Base-by-base conservation (phyloP, 352 stramenopile genomes). In the Pythium rishiriense region DNA sequence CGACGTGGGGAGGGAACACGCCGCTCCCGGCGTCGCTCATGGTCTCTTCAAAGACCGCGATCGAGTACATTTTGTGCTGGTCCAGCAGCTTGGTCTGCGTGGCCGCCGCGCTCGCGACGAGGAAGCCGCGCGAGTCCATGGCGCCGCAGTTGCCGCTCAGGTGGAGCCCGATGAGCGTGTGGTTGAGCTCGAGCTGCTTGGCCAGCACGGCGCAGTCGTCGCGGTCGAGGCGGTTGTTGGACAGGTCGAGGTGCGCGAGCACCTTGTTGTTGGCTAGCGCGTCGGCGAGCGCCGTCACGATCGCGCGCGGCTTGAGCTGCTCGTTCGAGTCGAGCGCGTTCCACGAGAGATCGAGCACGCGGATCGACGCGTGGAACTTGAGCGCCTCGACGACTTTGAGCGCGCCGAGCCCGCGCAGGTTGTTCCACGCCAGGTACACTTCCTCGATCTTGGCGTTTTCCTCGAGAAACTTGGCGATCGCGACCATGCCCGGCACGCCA, bases 261-360 rank as follows among this genome's bases (percentile, higher is more conserved):
- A 91, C 72, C 25, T 93, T 93, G 70, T 93, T 93, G 69, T 90
- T 90, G 19, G 84, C 74, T 8, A 93, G 67, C 22, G 84, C 73
- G 39, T 90, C 78, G 0, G 74, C 78, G 9, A 93, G 68, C 8
- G 81, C 81, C 26, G 73, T 70, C 3, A 90, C 70, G 24, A 91
- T 73, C 1, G 79, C 68, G 33, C 78, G 71, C 19, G 74, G 72
- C 42, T 69, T 70, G 25, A 86, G 46, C 12, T 76, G 57, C 22
- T 81, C 68, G 57, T 75, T 81, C 33, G 83, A 90, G 53, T 80
- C 74, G 21, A 93, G 72, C 0, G 81, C 66, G 66, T 93, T 93
- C 84, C 84, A 93, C 3, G 81, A 90, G n/a, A 93, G 48, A 37
- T 93, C 84, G 21, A 87, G 68, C 41, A 84, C 84, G 8, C 84